These are phyloP conservation scores for Sporisorium exsertum DNA, from an alignment of 1,284 basidiomycete species.

Conservation along the genomic window DNA sequence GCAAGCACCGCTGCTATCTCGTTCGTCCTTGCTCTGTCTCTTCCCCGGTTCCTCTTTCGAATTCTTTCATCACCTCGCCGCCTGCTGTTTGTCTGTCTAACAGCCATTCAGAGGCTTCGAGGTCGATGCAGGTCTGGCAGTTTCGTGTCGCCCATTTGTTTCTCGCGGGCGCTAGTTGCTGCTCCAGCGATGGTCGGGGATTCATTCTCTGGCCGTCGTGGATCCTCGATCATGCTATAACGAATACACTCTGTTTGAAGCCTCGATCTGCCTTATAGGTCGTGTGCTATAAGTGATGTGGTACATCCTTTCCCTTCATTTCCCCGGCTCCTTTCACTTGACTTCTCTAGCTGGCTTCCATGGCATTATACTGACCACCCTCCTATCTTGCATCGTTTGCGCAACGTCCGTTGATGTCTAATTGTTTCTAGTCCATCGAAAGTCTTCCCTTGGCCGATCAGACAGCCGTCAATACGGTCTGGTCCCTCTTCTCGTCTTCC, in stretches of 20 bases:
- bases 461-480: constrained; percentile 88
- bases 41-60: constrained; percentile 1
- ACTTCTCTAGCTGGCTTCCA: not conserved
- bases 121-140: constrained; percentile 42
- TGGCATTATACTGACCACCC: constrained; percentile 20
- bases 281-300: constrained; percentile 61
- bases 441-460: constrained; percentile 88
- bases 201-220: constrained; percentile 12
- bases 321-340: constrained; percentile 1
- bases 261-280: constrained; percentile 56
- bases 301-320: constrained; percentile 29
- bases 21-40: not conserved
- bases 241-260: constrained; percentile 66
- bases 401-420: not conserved
- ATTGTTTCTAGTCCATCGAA: constrained; percentile 81
- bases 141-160: constrained; percentile 19
- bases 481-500: constrained; percentile 96
- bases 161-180: constrained; percentile 32
- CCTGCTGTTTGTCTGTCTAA: not conserved
- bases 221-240: constrained; percentile 41
- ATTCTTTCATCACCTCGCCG: constrained; percentile 7
- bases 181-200: constrained; percentile 19
- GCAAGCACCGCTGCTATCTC: not conserved
- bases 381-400: not conserved
- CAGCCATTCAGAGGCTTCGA: not conserved